phyloP scores from a whole-genome alignment of 2,329 filamentous ascomycete species.

The Neocucurbitaria cava region DNA sequence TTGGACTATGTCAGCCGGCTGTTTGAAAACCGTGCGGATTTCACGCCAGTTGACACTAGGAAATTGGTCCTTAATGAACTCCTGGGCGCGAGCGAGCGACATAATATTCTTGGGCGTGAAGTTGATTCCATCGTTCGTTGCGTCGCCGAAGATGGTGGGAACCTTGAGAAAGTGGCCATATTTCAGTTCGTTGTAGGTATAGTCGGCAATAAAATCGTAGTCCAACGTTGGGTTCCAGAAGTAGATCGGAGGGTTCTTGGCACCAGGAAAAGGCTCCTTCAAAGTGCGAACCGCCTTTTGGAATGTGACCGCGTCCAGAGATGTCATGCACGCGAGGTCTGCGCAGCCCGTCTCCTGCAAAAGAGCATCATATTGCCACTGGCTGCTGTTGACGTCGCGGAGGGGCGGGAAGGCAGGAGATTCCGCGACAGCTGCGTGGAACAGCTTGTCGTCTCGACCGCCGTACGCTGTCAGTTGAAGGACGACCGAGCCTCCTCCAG shows the following conservation, averaged over 20 bases:
- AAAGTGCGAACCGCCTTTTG: slow-evolving; percentile 48
- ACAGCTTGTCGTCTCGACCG: slow-evolving; percentile 46
- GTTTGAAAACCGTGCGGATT: slow-evolving; percentile 42
- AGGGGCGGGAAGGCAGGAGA: slow-evolving; percentile 50
- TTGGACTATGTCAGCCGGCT: slow-evolving; percentile 30
- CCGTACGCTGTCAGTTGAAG: slow-evolving; percentile 47
- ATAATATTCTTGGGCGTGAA: slow-evolving; percentile 49
- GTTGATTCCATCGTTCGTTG: slow-evolving; percentile 53
- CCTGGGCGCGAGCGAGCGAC: slow-evolving; percentile 40
- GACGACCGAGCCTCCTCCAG: slow-evolving; percentile 49
- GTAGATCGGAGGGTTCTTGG: slow-evolving; percentile 41
- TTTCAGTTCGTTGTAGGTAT: slow-evolving; percentile 48
- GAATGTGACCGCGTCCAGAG: slow-evolving; percentile 45
- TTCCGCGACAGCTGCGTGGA: slow-evolving; percentile 43
- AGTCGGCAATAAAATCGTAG: slow-evolving; percentile 51
- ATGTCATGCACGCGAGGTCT: slow-evolving; percentile 48
- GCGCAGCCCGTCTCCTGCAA: slow-evolving; percentile 46
- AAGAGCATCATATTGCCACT: slow-evolving; percentile 53
- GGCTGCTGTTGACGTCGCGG: slow-evolving; percentile 46
- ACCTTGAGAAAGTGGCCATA: slow-evolving; percentile 49
- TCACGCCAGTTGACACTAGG: slow-evolving; percentile 38
- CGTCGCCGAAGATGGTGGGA: slow-evolving; percentile 53
- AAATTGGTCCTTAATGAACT: slow-evolving; percentile 50
- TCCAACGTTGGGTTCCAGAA: slow-evolving; percentile 55
- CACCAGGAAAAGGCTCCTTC: slow-evolving; percentile 49